Base-by-base conservation (phyloP, 75 land plant species). In the Chamaecyparis obtusa region DNA sequence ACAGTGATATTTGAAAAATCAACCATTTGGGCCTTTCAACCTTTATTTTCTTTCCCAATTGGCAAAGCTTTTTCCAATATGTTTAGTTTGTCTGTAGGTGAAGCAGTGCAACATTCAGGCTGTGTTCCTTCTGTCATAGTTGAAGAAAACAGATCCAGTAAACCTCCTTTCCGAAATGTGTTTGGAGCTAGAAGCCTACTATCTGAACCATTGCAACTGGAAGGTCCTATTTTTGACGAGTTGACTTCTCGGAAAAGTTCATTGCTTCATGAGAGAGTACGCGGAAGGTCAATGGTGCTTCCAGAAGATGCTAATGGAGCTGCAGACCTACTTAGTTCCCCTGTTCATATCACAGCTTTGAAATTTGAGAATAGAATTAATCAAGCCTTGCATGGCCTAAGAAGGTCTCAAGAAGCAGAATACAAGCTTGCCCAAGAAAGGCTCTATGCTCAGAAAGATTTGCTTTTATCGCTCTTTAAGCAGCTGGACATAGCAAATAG, bases 371-470 rank as follows among this genome's bases (percentile, higher is more conserved):
- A 92, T 35, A 91, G 91, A 55, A 90, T 95, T 51, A 87, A 90
- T 37, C 83, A 91, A 76, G 93, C 90, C 78, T 88, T 95, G 13
- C 85, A 86, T 16, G 84, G 83, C 54, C 82, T 95, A 51, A 93
- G 87, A 81, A 89, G 84, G 60, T 91, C 94, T 35, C 97, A 95
- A 82, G 93, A 89, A 85, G 84, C 54, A 37, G 95, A 95, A 87
- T 95, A 92, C 77, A 90, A 79, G 57, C 35, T 89, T 19, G 94
- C 92, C 41, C 91, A 92, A 87, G 88, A 91, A 87, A 87, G 54
- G 81, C 93, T 95, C 41, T 69, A 85, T 89, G 86, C 89, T 24
- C 97, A 95, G 67, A 95, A 91, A 84, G 86, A 89, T 76, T 64
- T 89, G 14, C 85, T 95, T 33, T 84, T 90, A 27, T 87, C 78